A percentile compares a stretch with the other conserved stretches of the same genome.
These are phyloP conservation scores for Primulina eburnea DNA, from an alignment of 257 asterid genomes.

Conservation along the genomic window DNA sequence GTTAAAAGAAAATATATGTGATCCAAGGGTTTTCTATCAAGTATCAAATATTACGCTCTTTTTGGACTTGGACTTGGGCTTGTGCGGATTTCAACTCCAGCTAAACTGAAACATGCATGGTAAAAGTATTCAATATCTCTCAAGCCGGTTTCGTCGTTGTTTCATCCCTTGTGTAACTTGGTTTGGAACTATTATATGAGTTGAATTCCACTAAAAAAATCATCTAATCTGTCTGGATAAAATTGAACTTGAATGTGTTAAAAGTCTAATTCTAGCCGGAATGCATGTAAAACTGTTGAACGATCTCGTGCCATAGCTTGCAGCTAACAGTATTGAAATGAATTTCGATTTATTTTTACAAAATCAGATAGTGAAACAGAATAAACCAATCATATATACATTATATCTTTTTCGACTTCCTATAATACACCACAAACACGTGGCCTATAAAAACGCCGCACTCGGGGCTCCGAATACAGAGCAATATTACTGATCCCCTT, in stretches of 20 bases:
- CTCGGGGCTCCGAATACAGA: too few relatives aligned
- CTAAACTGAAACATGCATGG: neutral
- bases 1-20: neutral
- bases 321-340: too few relatives aligned
- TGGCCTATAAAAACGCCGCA: too few relatives aligned
- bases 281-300: neutral
- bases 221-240: neutral
- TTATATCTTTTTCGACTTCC: conserved; percentile 45
- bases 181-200: too few relatives aligned
- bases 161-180: too few relatives aligned
- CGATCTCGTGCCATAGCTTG: too few relatives aligned
- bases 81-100: neutral
- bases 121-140: too few relatives aligned
- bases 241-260: neutral
- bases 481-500: conserved; percentile 81
- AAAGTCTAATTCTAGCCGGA: neutral
- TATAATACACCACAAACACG: too few relatives aligned
- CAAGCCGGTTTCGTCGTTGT: neutral
- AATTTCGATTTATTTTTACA: neutral
- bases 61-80: neutral
- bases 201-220: neutral
- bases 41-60: neutral
- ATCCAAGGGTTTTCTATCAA: neutral
- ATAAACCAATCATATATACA: neutral
- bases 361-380: neutral